Evolutionary conservation across 805 yeast genomes (phyloP).

Genomic region (Myxozyma nipponensis): DNA sequence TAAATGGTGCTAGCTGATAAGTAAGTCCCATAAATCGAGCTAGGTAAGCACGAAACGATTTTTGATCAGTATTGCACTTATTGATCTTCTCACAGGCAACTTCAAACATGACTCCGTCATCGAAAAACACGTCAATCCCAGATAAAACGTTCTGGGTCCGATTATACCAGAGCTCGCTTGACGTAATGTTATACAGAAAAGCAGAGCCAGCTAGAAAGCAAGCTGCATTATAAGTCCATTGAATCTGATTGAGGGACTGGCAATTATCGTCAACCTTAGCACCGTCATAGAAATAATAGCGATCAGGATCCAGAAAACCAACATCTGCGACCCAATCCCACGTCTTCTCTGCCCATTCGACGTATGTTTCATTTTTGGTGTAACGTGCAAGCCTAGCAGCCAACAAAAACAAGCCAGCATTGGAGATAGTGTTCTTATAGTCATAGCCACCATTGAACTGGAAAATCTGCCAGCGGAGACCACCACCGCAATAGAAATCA

Average conservation of each 20-base stretch:
- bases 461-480: conserved; percentile 94
- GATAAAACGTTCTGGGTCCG: conserved; percentile 54
- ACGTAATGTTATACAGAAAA: conserved; percentile 69
- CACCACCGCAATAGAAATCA: conserved; percentile 67
- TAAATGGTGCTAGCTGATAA: conserved; percentile 62
- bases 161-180: conserved; percentile 59
- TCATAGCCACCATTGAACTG: conserved; percentile 92
- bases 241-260: conserved; percentile 51
- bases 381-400: conserved; percentile 83
- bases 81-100: conserved; percentile 69
- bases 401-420: conserved; percentile 73
- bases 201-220: conserved; percentile 76
- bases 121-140: conserved; percentile 52
- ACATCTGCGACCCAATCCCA: conserved; percentile 65
- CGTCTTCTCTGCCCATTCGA: conserved; percentile 65
- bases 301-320: conserved; percentile 41
- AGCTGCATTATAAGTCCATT: conserved; percentile 89
- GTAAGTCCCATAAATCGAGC: conserved; percentile 72
- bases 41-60: conserved; percentile 86
- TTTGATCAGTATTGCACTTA: conserved; percentile 79
- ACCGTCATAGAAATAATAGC: conserved; percentile 49
- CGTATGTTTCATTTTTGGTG: conserved; percentile 67
- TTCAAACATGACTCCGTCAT: conserved; percentile 61
- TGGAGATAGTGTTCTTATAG: conserved; percentile 83
- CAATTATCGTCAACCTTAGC: conserved; percentile 53